Evolutionary conservation across 192 early-diverging fungal genomes (phyloP).

Genomic region (Coemansia sp.): DNA sequence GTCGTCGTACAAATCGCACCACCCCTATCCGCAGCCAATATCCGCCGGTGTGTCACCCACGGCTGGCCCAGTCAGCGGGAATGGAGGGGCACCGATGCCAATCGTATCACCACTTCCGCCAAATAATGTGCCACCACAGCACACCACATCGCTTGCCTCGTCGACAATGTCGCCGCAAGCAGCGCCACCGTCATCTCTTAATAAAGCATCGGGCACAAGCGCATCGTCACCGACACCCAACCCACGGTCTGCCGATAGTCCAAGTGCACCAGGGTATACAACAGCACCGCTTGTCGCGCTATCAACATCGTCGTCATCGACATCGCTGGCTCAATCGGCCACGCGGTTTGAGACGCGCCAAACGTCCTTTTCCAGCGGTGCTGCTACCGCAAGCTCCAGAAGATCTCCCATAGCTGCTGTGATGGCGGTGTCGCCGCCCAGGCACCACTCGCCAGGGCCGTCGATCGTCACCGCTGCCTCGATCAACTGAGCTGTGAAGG

Average conservation of each 20-base stretch:
- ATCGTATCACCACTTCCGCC: not conserved
- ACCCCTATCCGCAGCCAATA: constrained; percentile 1
- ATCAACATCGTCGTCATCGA: constrained; percentile 8
- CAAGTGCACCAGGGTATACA: not conserved
- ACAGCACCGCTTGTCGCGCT: not conserved
- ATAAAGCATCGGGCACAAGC: not conserved
- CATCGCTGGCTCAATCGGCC: constrained; percentile 8
- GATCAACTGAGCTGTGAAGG: not conserved
- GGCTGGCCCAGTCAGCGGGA: not conserved
- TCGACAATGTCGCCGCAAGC: not conserved
- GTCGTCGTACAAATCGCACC: constrained; percentile 13
- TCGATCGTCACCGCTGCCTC: constrained; percentile 17
- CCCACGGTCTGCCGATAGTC: not conserved
- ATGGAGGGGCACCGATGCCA: not conserved
- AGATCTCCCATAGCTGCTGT: constrained; percentile 13
- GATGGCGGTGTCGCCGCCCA: constrained; percentile 5
- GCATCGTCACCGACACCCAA: constrained; percentile 2
- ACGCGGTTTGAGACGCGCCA: not conserved
- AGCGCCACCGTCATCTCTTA: not conserved
- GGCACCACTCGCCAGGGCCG: constrained; percentile 20
- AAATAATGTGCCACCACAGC: too few species aligned
- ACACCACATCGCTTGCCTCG: too few species aligned
- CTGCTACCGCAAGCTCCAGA: not conserved
- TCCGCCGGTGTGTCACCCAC: not conserved
- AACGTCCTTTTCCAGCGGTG: not conserved